Evolutionary conservation across 768 basidiomycete genomes (phyloP).

Genomic region (Suillus discolor): DNA sequence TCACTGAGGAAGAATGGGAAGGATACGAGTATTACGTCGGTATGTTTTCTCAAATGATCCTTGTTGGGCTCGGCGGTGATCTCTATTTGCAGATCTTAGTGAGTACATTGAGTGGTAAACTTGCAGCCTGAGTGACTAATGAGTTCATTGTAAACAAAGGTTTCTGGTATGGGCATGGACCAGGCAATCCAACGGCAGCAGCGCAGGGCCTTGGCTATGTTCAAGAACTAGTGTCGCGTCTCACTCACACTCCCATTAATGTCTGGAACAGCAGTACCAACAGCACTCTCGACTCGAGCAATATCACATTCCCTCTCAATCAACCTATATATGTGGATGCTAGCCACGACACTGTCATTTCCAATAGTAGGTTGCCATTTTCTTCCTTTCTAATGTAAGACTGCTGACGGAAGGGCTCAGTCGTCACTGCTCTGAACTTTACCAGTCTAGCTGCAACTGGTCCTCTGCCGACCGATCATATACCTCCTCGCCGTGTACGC

Average conservation of each 20-base stretch:
- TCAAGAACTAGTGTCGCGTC: conserved; percentile 46
- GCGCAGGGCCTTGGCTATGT: conserved; percentile 43
- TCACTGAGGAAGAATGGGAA: conserved; percentile 55
- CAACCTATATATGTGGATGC: conserved; percentile 48
- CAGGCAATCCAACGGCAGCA: conserved; percentile 44
- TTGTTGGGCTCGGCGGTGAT: neutral
- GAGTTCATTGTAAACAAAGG: neutral
- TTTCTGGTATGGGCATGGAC: conserved; percentile 42
- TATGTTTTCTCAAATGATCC: conserved; percentile 14
- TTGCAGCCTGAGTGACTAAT: neutral
- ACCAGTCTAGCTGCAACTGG: conserved; percentile 42
- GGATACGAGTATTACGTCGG: conserved; percentile 46
- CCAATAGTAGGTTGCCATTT: conserved; percentile 30
- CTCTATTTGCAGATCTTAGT: conserved; percentile 8
- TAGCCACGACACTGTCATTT: conserved; percentile 47
- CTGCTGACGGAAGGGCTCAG: conserved; percentile 15
- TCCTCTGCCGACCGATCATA: conserved; percentile 42
- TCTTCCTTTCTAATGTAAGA: neutral
- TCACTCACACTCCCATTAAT: conserved; percentile 40
- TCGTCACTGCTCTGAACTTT: conserved; percentile 49
- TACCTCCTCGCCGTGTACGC: conserved; percentile 33
- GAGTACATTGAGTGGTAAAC: conserved; percentile 17
- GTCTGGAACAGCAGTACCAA: conserved; percentile 48
- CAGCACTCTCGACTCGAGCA: conserved; percentile 43
- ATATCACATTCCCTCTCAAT: conserved; percentile 37